Conservation (phyloP, 2,329 filamentous ascomycete species). For the Hyphodiscus sp. region DNA sequence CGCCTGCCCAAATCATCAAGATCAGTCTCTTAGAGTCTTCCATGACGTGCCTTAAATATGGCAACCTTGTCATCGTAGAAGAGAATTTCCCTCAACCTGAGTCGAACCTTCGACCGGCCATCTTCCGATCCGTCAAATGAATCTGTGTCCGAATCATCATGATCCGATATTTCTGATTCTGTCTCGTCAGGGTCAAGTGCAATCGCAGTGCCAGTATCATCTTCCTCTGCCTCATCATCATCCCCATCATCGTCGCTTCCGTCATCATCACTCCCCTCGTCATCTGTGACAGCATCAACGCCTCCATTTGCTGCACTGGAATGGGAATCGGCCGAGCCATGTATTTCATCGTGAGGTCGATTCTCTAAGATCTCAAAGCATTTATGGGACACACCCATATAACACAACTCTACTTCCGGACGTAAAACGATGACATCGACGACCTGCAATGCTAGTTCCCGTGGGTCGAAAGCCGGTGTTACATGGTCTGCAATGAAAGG, state of each 20-base stretch:
- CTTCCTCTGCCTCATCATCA: constrained; percentile 35
- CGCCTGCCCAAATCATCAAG: background rate
- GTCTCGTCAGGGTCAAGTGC: constrained; percentile 32
- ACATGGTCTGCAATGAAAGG: constrained; percentile 59
- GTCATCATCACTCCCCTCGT: constrained; percentile 38
- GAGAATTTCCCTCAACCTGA: constrained; percentile 69
- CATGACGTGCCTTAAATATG: constrained; percentile 64
- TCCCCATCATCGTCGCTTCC: constrained; percentile 42
- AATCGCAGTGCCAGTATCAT: constrained; percentile 30
- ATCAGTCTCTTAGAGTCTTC: constrained; percentile 15
- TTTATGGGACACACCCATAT: constrained; percentile 68
- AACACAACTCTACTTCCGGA: constrained; percentile 70
- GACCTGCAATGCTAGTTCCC: constrained; percentile 69
- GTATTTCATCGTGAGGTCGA: constrained; percentile 38
- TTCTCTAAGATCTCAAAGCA: constrained; percentile 78
- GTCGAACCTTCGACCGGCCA: constrained; percentile 35
- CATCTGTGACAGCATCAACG: constrained; percentile 35
- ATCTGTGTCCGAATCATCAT: constrained; percentile 41
- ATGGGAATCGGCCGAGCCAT: constrained; percentile 20
- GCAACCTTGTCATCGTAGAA: constrained; percentile 81
- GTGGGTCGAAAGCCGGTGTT: constrained; percentile 48
- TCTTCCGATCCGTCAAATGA: constrained; percentile 43
- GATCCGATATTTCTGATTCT: constrained; percentile 32
- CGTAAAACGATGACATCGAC: constrained; percentile 72
- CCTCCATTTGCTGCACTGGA: constrained; percentile 31